Evolutionary conservation across 2,329 filamentous ascomycete genomes (phyloP).

Genomic region (Epichloe brachyelytri): DNA sequence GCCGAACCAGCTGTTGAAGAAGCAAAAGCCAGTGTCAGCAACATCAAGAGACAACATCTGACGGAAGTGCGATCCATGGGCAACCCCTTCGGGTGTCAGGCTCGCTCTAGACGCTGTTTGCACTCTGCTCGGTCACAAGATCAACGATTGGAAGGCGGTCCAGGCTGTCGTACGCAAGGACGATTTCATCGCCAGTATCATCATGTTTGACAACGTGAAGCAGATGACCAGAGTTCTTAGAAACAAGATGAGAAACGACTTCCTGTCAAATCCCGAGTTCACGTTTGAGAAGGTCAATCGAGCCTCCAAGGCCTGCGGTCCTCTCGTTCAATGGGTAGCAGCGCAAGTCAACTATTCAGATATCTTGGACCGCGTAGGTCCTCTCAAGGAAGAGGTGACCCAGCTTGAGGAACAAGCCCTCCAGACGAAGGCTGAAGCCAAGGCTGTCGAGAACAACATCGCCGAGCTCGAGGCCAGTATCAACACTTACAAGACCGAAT

Average conservation of each 20-base stretch:
- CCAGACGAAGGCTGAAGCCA: conserved; percentile 85
- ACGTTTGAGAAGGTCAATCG: conserved; percentile 93
- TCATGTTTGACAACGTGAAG: conserved; percentile 90
- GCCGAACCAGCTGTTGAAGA: conserved; percentile 89
- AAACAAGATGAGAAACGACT: conserved; percentile 84
- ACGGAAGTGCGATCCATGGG: conserved; percentile 97
- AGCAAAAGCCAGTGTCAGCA: conserved; percentile 91
- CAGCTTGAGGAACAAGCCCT: conserved; percentile 79
- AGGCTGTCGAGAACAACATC: conserved; percentile 83
- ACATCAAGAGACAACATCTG: conserved; percentile 94
- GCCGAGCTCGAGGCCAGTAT: conserved; percentile 78
- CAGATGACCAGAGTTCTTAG: conserved; percentile 81
- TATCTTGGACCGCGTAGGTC: conserved; percentile 87
- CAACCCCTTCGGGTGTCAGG: conserved; percentile 80
- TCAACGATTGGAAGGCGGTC: conserved; percentile 82
- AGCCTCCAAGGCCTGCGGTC: conserved; percentile 92
- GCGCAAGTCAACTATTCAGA: conserved; percentile 98
- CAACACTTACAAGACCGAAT: conserved; percentile 88
- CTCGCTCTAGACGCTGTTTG: conserved; percentile 94
- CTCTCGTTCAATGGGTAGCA: conserved; percentile 90
- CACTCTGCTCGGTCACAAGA: conserved; percentile 81
- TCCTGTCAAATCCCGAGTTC: conserved; percentile 85
- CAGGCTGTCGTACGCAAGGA: conserved; percentile 80
- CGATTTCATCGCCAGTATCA: conserved; percentile 95
- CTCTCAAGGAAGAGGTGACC: conserved; percentile 78